Evolutionary conservation across 1,284 basidiomycete genomes (phyloP).

Genomic region (Irpex sp.): DNA sequence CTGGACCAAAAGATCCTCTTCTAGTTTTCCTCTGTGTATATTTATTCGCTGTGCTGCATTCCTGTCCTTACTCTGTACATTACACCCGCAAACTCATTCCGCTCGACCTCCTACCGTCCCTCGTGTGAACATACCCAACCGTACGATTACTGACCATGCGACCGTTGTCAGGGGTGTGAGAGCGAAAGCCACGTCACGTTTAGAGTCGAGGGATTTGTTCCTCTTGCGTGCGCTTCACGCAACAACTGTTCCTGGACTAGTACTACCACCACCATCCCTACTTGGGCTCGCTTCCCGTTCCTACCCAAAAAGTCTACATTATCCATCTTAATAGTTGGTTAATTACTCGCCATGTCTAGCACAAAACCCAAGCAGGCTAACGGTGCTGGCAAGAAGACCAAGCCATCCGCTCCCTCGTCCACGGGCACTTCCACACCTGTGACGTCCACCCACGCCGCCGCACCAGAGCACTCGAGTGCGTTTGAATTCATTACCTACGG

Average conservation of each 20-base stretch:
- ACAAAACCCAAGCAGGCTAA: constrained; percentile 50
- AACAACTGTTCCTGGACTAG: background rate
- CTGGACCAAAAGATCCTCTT: constrained; percentile 70
- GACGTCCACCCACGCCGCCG: constrained; percentile 20
- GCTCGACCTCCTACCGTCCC: background rate
- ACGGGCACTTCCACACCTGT: constrained; percentile 18
- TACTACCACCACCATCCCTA: constrained; percentile 21
- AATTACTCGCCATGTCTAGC: background rate
- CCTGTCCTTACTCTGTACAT: constrained; percentile 3
- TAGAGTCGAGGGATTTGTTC: constrained; percentile 11
- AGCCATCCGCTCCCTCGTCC: constrained; percentile 21
- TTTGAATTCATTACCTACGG: constrained; percentile 29
- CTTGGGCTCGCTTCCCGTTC: constrained; percentile 4
- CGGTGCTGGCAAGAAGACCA: constrained; percentile 36
- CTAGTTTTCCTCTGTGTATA: constrained; percentile 25
- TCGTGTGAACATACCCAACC: background rate
- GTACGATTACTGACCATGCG: background rate
- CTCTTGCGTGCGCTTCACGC: constrained; percentile 16
- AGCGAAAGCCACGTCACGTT: constrained; percentile 24
- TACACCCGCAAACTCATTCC: constrained; percentile 1
- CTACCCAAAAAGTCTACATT: constrained; percentile 14
- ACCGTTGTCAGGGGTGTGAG: constrained; percentile 4
- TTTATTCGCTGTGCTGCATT: constrained; percentile 4
- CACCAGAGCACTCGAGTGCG: constrained; percentile 36
- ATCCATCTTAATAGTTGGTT: background rate